phyloP scores from a whole-genome alignment of 768 basidiomycete genomes.

The Leccinellum albellum region DNA sequence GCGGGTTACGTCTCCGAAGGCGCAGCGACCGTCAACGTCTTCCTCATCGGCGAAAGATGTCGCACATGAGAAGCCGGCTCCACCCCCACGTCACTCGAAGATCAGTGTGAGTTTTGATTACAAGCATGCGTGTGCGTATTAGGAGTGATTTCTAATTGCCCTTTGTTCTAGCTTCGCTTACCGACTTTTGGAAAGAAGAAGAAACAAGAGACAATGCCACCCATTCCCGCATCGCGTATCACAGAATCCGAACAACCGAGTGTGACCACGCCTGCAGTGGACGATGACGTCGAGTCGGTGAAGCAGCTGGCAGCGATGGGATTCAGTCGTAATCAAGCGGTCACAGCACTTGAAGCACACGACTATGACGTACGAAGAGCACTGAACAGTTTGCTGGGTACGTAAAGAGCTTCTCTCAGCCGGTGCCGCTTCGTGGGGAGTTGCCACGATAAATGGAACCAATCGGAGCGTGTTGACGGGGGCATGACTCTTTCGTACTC shows the following conservation, averaged over 20 bases:
- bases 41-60: constrained; percentile 52
- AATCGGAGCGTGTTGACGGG: not conserved
- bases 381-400: constrained; percentile 66
- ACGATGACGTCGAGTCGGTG: constrained; percentile 73
- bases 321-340: constrained; percentile 77
- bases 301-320: constrained; percentile 87
- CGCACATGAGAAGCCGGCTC: constrained; percentile 51
- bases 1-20: constrained; percentile 52
- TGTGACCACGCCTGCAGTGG: constrained; percentile 46
- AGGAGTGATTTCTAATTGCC: constrained; percentile 6
- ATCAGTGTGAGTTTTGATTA: constrained; percentile 58
- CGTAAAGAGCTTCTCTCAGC: constrained; percentile 2
- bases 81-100: constrained; percentile 62
- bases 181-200: constrained; percentile 79
- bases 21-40: constrained; percentile 53
- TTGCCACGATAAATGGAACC: too few species aligned
- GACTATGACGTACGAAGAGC: constrained; percentile 80
- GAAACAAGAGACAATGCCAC: constrained; percentile 54
- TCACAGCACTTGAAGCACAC: constrained; percentile 79
- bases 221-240: constrained; percentile 34
- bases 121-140: not conserved
- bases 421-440: not conserved
- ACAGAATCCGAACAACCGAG: constrained; percentile 45
- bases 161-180: constrained; percentile 53
- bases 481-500: constrained; percentile 1